Evolutionary conservation across 176 grass and related monocot species (phyloP).

Genomic region (Hordeum vulgare): DNA sequence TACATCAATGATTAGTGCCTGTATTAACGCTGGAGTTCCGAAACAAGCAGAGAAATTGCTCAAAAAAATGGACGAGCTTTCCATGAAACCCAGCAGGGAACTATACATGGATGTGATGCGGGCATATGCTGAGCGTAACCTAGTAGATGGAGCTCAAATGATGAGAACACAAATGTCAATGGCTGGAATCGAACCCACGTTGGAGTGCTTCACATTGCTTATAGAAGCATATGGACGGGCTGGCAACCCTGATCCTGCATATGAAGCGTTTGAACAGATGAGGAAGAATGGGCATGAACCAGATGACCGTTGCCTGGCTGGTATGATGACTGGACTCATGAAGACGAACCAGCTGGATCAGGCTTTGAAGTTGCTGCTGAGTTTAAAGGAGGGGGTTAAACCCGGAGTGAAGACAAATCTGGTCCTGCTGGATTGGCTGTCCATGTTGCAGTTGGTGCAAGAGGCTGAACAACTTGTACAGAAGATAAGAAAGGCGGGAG

Average conservation of each 20-base stretch:
- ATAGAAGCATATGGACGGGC: slow-evolving; percentile 46
- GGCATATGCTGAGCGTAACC: slow-evolving; percentile 41
- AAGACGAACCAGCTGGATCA: slow-evolving; percentile 58
- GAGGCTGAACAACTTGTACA: slow-evolving; percentile 64
- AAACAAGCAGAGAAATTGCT: slow-evolving; percentile 38
- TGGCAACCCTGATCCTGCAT: slow-evolving; percentile 17
- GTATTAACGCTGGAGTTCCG: slow-evolving; percentile 39
- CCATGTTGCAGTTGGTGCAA: slow-evolving; percentile 49
- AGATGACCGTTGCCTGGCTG: slow-evolving; percentile 60
- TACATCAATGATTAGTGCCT: slow-evolving; percentile 65
- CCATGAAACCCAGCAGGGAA: slow-evolving; percentile 44
- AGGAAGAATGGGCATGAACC: slow-evolving; percentile 44
- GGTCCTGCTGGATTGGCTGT: slow-evolving; percentile 63
- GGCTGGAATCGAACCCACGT: slow-evolving; percentile 15
- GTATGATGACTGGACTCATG: slow-evolving; percentile 46
- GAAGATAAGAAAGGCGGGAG: slow-evolving; percentile 50
- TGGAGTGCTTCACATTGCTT: slow-evolving; percentile 41
- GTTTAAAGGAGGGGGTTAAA: slow-evolving; percentile 62
- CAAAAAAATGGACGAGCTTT: slow-evolving; percentile 6
- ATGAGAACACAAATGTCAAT: slow-evolving; percentile 24
- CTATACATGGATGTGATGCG: slow-evolving; percentile 46
- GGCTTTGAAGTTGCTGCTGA: slow-evolving; percentile 60
- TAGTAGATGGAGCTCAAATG: neutral
- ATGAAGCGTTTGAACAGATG: slow-evolving; percentile 40
- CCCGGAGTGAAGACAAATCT: slow-evolving; percentile 55